Base-by-base conservation (phyloP, 805 yeast species). In the Starmerella sp. region DNA sequence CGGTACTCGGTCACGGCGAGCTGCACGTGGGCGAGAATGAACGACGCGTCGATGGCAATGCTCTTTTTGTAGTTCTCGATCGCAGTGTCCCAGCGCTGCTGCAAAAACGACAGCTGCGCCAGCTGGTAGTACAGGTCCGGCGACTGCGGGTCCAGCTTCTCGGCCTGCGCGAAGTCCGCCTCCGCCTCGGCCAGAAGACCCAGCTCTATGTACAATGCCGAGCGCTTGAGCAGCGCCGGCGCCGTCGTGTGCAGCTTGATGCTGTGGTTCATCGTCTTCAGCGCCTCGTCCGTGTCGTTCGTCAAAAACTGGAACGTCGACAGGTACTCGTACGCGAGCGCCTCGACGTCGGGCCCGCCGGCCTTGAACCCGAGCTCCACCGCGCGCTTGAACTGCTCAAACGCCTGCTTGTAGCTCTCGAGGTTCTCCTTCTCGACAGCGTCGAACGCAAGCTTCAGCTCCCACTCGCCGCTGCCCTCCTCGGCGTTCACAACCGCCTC, bases 101-200 rank as follows among this genome's bases (percentile, higher is more conserved):
- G 80, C 65, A 93, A 74, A 73, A 90, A 91, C 69, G 78, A 80
- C 67, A 90, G 77, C 78, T 93, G 99, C 63, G 95, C 98, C 69
- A 84, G 82, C 73, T 93, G 98, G 76, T 93, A 93, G 75, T 83
- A 86, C 62, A 84, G 79, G 66, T 93, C 96, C 36, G 93, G 82
- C 65, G 82, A 80, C 29, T 78, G 72, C 50, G 91, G 80, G 66
- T 86, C 83, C 58, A 84, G 66, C 57, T 75, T 73, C 57, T 81
- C 75, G 22, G 97, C 97, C 53, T 75, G 72, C 52, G 80, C 79
- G 66, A 93, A 89, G 70, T 83, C 85, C 48, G 72, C 69, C 50
- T 74, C 72, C 50, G 95, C 82, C 59, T 79, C 83, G 17, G 73
- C 71, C 54, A 77, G 74, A 41, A 81, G 77, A 58, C 84, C 82